Evolutionary conservation across 2,329 filamentous ascomycete genomes (phyloP).

Genomic region (Leptographium procerum): DNA sequence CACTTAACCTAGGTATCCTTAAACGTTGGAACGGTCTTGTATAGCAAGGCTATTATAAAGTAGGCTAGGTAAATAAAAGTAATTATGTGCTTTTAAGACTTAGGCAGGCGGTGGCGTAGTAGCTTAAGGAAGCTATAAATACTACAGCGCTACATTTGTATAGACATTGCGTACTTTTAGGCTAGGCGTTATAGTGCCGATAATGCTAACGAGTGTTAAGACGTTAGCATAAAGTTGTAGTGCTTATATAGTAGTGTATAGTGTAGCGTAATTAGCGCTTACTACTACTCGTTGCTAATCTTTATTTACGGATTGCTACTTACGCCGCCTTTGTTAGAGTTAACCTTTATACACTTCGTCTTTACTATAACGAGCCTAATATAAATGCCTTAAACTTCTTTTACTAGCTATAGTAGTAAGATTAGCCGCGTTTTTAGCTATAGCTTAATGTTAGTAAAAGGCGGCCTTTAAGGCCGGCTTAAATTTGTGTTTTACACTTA

Average conservation of each 20-base stretch:
- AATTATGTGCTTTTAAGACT: constrained; percentile 77
- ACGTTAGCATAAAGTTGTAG: constrained; percentile 77
- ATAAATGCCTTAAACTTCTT: constrained; percentile 77
- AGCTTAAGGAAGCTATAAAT: constrained; percentile 80
- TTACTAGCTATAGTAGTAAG: constrained; percentile 65
- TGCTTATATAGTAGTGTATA: constrained; percentile 71
- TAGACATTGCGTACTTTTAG: constrained; percentile 80
- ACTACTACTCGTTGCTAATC: constrained; percentile 62
- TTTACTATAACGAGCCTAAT: constrained; percentile 78
- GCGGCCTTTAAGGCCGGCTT: neutral
- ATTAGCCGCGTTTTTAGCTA: constrained; percentile 59
- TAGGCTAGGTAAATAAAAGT: constrained; percentile 84
- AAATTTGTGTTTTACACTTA: too few species aligned
- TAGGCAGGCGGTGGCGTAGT: constrained; percentile 60
- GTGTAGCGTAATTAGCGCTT: constrained; percentile 60
- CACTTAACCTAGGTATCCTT: constrained; percentile 91
- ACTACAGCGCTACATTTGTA: constrained; percentile 85
- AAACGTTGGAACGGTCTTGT: constrained; percentile 75
- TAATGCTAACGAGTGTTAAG: constrained; percentile 71
- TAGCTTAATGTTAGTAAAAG: constrained; percentile 12
- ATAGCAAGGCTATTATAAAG: constrained; percentile 75
- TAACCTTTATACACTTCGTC: constrained; percentile 74
- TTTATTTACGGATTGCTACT: constrained; percentile 30
- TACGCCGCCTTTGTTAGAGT: constrained; percentile 39
- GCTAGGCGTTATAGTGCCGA: constrained; percentile 56